These are phyloP conservation scores for Linum tenue DNA, from an alignment of 345 rosid genomes.

Conservation along the genomic window DNA sequence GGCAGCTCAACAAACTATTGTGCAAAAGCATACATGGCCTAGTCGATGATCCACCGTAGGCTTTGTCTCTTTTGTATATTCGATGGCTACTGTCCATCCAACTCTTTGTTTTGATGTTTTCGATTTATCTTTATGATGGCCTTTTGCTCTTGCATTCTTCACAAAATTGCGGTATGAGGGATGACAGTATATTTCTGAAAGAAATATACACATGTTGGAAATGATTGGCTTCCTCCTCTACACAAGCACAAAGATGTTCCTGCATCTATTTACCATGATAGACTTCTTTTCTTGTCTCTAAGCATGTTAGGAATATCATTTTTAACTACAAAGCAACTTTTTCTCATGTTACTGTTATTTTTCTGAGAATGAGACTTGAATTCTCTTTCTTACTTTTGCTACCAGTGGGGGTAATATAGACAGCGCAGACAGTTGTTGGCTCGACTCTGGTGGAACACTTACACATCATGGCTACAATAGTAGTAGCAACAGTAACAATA, in stretches of 20 bases:
- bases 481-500: constrained; percentile 87
- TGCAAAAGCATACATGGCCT: not conserved
- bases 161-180: no score
- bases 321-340: not conserved
- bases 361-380: constrained; percentile 9
- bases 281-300: no score
- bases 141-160: not conserved
- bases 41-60: not conserved
- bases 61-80: not conserved
- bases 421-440: constrained; percentile 50
- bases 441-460: constrained; percentile 47
- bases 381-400: constrained; percentile 5
- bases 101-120: not conserved
- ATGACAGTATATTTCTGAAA: no score
- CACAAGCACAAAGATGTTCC: no score
- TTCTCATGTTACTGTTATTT: not conserved
- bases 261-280: no score
- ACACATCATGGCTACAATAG: constrained; percentile 62
- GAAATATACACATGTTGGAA: not conserved
- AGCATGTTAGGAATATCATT: not conserved
- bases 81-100: not conserved
- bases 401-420: constrained; percentile 65
- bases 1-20: not conserved
- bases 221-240: no score
- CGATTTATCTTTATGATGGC: not conserved